These are phyloP conservation scores for Talaromyces sp. DNA, from an alignment of 2,329 filamentous ascomycete species.

Conservation along the genomic window DNA sequence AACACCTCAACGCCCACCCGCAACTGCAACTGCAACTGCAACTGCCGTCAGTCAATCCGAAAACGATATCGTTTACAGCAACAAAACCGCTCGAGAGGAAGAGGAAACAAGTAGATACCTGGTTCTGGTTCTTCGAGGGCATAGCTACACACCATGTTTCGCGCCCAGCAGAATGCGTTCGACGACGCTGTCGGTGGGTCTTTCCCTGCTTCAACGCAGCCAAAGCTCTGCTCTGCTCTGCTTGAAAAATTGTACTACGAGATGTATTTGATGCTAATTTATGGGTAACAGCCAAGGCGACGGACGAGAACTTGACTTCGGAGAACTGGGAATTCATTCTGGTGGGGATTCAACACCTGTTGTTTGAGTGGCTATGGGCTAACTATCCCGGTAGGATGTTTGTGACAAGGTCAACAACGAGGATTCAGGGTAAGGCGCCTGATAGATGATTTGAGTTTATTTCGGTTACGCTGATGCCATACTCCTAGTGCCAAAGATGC, in stretches of 20 bases:
- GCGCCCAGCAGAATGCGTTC: constrained; percentile 60
- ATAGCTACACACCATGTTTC: constrained; percentile 44
- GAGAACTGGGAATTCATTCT: constrained; percentile 71
- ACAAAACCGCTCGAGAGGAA: not conserved
- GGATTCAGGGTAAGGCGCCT: constrained; percentile 40
- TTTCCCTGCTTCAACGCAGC: not conserved
- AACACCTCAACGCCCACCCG: not conserved
- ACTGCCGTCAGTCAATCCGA: too few relatives aligned
- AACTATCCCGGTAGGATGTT: constrained; percentile 45
- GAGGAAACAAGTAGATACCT: not conserved
- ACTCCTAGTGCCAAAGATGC: constrained; percentile 64
- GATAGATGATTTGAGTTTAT: not conserved
- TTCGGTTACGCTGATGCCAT: constrained; percentile 13
- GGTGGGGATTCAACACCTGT: constrained; percentile 33
- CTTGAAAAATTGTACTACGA: not conserved
- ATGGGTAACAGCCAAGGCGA: constrained; percentile 62
- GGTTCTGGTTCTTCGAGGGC: constrained; percentile 5
- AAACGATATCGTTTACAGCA: not conserved
- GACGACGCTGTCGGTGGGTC: constrained; percentile 63
- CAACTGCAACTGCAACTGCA: not conserved
- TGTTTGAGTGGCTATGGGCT: not conserved
- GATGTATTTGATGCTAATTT: not conserved
- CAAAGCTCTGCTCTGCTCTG: not conserved
- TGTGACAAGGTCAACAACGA: constrained; percentile 53
- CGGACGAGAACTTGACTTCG: constrained; percentile 93